These are phyloP conservation scores for Vitis hybrid DNA, from an alignment of 177 flowering plant species.

Conservation along the genomic window DNA sequence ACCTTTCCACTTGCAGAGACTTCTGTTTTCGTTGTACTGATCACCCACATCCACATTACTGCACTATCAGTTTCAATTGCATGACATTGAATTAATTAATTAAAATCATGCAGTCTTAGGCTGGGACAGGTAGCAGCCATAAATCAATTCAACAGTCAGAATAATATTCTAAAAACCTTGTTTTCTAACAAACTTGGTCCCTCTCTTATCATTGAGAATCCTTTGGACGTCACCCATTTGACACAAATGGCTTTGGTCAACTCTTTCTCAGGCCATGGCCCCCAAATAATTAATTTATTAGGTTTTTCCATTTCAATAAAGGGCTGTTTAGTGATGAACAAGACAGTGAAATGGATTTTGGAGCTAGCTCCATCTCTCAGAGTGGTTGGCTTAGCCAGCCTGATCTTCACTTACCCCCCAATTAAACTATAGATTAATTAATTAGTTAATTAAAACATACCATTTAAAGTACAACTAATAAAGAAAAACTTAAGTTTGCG, in stretches of 20 bases:
- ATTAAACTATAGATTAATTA: not conserved
- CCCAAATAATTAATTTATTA: not conserved
- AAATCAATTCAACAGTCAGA: not conserved
- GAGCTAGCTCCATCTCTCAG: slow-evolving; percentile 8
- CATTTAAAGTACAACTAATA: not conserved
- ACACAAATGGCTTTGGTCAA: slow-evolving; percentile 28
- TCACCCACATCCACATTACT: too few species aligned
- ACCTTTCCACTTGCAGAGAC: too few species aligned
- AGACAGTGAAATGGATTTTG: slow-evolving; percentile 6
- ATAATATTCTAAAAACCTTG: slow-evolving; percentile 1
- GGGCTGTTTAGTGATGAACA: slow-evolving; percentile 3
- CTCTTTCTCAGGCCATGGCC: slow-evolving; percentile 14
- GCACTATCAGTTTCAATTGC: too few species aligned
- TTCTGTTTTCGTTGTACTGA: too few species aligned
- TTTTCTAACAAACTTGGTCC: slow-evolving; percentile 36
- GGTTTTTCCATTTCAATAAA: not conserved
- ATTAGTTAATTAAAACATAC: not conserved
- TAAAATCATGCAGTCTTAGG: too few species aligned
- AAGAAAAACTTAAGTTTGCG: not conserved
- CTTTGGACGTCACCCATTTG: slow-evolving; percentile 29
- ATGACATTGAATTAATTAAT: too few species aligned
- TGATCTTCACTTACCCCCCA: slow-evolving; percentile 5
- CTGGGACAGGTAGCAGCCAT: too few species aligned
- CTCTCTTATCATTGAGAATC: slow-evolving; percentile 38
- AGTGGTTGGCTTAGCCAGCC: slow-evolving; percentile 13